Evolutionary conservation across 1,139 yeast genomes (phyloP), one percentile per base, ranked within the genome.

Genomic region (Candida sp.): DNA sequence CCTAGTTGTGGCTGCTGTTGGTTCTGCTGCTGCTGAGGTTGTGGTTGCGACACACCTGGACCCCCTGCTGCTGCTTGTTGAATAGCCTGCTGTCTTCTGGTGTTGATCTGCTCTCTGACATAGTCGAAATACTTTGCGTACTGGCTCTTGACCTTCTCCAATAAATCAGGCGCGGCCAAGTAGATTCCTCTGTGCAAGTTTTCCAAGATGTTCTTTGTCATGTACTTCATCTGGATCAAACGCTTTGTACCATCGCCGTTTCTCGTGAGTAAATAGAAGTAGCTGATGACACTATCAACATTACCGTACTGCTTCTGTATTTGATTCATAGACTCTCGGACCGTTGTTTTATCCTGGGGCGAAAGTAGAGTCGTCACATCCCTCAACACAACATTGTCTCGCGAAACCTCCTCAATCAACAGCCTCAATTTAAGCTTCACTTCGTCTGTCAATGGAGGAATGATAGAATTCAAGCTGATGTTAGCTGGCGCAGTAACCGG

Each of bases 121-220:
- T 83, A 88, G 52, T 84, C 85, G 69, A 89, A 85, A 63, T 88
- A 90, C 62, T 86, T 83, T 53, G 85, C 88, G 55, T 89, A 85
- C 61, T 90, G 96, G 46, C 78, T 73, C 54, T 86, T 82, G 50
- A 91, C 80, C 66, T 86, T 88, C 48, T 84, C 90, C 47, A 90
- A 73, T 46, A 90, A 77, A 50, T 84, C 90, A 6, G 89, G 88
- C 4, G 82, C 79, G 9, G 94, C 86, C 66, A 87, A 75, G 67
- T 81, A 86, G 51, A 81, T 68, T 38, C 89, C 85, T 67, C 84
- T 74, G 61, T 83, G 79, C 65, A 88, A 69, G 57, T 82, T 84
- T 49, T 90, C 96, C 63, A 86, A 72, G 54, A 90, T 88, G 63
- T 86, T 88, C 61, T 85, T 86, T 42, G 90, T 84, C 88, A 90